Evolutionary conservation across 2,329 filamentous ascomycete genomes (phyloP).

Genomic region (Verticillium isaacii): DNA sequence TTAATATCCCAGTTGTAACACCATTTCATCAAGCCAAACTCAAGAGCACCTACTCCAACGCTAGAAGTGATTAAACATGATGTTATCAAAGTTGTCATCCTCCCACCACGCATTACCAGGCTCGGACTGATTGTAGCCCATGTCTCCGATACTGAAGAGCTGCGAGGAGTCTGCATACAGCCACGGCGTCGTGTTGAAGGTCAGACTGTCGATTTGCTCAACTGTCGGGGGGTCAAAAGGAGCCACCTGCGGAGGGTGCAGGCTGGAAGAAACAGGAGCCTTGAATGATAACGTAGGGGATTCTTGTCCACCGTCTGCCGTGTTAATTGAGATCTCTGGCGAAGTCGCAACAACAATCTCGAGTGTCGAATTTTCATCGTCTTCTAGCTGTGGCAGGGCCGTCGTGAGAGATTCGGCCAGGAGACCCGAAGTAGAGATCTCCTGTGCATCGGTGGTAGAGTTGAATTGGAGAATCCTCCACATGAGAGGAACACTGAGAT

Average conservation of each 20-base stretch:
- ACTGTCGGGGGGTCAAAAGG: slow-evolving; percentile 23
- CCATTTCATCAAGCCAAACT: not conserved
- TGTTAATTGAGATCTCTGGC: slow-evolving; percentile 46
- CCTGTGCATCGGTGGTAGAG: slow-evolving; percentile 29
- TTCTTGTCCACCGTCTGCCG: slow-evolving; percentile 44
- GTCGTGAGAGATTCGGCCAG: slow-evolving; percentile 36
- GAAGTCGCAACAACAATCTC: slow-evolving; percentile 48
- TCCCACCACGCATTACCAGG: slow-evolving; percentile 34
- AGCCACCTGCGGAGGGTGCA: slow-evolving; percentile 6
- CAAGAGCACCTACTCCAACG: not conserved
- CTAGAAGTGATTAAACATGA: slow-evolving; percentile 33
- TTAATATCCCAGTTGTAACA: not conserved
- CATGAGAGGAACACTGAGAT: slow-evolving; percentile 47
- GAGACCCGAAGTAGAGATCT: slow-evolving; percentile 30
- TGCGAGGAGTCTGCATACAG: slow-evolving; percentile 36
- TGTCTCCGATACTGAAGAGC: slow-evolving; percentile 30
- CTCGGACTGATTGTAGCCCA: slow-evolving; percentile 25
- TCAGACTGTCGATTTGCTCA: slow-evolving; percentile 29
- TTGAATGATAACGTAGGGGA: slow-evolving; percentile 36
- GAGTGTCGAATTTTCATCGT: slow-evolving; percentile 31
- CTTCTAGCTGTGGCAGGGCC: slow-evolving; percentile 20
- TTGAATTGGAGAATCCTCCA: slow-evolving; percentile 48
- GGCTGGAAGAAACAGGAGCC: slow-evolving; percentile 16
- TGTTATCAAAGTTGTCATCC: slow-evolving; percentile 30
- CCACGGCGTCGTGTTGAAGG: slow-evolving; percentile 37